Base-by-base conservation (phyloP, 805 yeast species). In the Metschnikowia chrysomelidarum region DNA sequence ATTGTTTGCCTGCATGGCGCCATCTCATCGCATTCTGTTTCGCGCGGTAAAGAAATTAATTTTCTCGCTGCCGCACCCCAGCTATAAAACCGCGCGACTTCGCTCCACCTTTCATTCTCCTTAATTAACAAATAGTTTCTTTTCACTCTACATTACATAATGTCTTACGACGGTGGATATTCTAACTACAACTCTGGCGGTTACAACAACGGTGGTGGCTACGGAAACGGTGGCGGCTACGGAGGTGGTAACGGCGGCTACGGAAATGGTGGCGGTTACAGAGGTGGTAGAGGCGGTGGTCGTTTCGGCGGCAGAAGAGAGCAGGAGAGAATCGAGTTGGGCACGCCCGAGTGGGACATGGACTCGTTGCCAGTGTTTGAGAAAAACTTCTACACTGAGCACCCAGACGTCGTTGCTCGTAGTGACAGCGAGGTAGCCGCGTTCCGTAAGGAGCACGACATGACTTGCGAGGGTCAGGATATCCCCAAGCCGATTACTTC, bases 401-500 rank as follows among this genome's bases (percentile, higher is more conserved):
- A 83, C 58, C 85, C 86, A 41, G 64, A 63, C 36, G 98, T 93
- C 44, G 64, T 86, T 41, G 70, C 66, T 29, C 85, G 97, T 66
- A 59, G 84, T 27, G 88, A 82, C 2, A 73, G 61, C 23, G 97
- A 91, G 41, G 75, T 93, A 49, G 63, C 57, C 18, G 73, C 67
- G 29, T 93, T 89, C 73, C 82, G 98, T 73, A 73, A 74, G 42
- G 80, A 80, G 53, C 73, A 82, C 62, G 91, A 87, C 56, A 93
- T 93, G 98, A 80, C 82, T 42, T 75, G 85, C 44, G 60, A 67
- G 41, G 98, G 98, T 53, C 59, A 69, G 31, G 84, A 88, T 49
- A 87, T 93, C 53, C 98, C 98, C 53, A 84, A 88, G 69, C 98
- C 98, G 54, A 84, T 93, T 57, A 81, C 91, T 50, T 54, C 76